Base-by-base conservation (phyloP, 495 filamentous ascomycete genomes). In the Astrothelium subdiscretum region DNA sequence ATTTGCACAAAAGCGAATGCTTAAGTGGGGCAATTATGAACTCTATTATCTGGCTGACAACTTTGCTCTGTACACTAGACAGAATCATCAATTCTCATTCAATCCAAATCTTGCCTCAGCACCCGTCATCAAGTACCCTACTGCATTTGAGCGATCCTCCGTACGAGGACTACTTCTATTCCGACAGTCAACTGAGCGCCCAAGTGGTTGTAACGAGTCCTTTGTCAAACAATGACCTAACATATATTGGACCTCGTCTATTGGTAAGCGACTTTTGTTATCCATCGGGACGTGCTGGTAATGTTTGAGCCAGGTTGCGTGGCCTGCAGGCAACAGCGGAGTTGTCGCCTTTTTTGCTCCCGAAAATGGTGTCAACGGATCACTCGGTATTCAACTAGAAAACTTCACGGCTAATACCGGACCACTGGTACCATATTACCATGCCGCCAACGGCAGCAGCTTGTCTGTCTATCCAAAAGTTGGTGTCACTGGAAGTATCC, bases 311-410 rank as follows among this genome's bases (percentile, higher is more conserved):
- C n/a, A 66, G 58, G 63, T 86, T 44, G 84, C 84, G 12, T 87
- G 84, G 84, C 83, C 84, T 10, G 81, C 83, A 11, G 84, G 84
- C 12, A 81, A 87, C 67, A 85, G 83, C 60, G 84, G 84, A 31
- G 74, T 78, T 31, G 76, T 76, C 6, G 67, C 78, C 2, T 85
- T 76, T 68, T 86, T 86, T 60, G 71, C 71, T 26, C 79, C 83
- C 2, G 65, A 76, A 35, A 81, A 78, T 65, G 79, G 79, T 27
- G 64, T 73, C 29, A 81, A 83, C 59, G 80, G 81, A n/a, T 76
- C 76, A 1, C 73, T 87, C 6, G 73, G 72, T 11, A 78, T 86
- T 57, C 66, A 73, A 43, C 69, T 87, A 26, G 70, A 77, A 48
- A 81, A 82, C 51, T 76, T 72, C 0, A 76, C 78, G 2, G 38